phyloP scores from a whole-genome alignment of 768 basidiomycete genomes.

The Cystobasidium tubakii region DNA sequence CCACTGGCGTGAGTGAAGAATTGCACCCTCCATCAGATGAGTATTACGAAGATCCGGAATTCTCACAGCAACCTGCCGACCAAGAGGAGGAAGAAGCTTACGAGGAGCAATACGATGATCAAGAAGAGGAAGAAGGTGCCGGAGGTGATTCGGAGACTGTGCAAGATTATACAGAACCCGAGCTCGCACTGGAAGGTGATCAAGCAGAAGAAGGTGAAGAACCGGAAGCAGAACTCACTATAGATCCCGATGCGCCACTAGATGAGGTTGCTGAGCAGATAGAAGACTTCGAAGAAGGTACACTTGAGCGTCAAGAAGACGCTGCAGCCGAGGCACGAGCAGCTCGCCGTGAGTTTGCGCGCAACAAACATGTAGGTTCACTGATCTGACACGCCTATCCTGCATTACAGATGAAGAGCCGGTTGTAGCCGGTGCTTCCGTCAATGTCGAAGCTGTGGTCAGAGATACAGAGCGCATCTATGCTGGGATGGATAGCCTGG shows the following conservation, averaged over 20 bases:
- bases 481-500: not conserved
- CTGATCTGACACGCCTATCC: too few relatives aligned
- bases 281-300: constrained; percentile 28
- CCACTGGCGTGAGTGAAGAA: not conserved
- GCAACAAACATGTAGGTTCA: too few relatives aligned
- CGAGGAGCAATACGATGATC: constrained; percentile 17
- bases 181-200: not conserved
- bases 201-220: constrained; percentile 3
- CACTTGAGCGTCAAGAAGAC: constrained; percentile 16
- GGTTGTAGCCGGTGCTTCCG: not conserved
- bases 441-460: constrained; percentile 12
- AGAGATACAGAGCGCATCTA: not conserved
- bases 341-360: constrained; percentile 2
- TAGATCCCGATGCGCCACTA: constrained; percentile 31
- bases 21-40: constrained; percentile 31
- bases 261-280: constrained; percentile 21
- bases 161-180: not conserved
- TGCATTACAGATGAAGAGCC: not conserved
- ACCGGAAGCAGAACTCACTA: not conserved
- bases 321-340: constrained; percentile 14
- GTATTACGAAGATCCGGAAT: constrained; percentile 36
- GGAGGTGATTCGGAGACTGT: not conserved
- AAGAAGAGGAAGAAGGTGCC: not conserved
- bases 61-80: constrained; percentile 17
- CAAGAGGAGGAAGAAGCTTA: constrained; percentile 7